A percentile compares a stretch with the other conserved stretches of the same genome.
These are phyloP conservation scores for Penicillium roqueforti DNA, from an alignment of 495 filamentous ascomycete genomes.

Conservation along the genomic window DNA sequence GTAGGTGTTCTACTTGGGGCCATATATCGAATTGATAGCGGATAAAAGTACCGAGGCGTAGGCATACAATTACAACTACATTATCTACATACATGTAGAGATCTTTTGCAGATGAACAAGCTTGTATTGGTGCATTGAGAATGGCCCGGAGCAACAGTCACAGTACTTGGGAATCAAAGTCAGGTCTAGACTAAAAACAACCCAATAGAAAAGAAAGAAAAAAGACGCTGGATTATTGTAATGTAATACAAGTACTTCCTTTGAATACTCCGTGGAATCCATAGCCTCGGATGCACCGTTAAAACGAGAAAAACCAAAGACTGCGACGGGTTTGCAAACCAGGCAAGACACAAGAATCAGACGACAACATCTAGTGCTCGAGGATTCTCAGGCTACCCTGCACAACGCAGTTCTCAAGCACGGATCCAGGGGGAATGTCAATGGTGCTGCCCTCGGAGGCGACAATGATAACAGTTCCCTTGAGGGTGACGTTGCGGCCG, in stretches of 20 bases:
- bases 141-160: constrained; percentile 10
- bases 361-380: constrained; percentile 63
- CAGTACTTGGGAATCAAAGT: constrained; percentile 16
- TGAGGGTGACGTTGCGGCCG: constrained; percentile 88
- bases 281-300: constrained; percentile 33
- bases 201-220: constrained; percentile 13
- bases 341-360: constrained; percentile 6
- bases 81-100: not conserved
- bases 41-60: not conserved
- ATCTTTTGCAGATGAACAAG: too few relatives aligned
- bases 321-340: not conserved
- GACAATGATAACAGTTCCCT: constrained; percentile 99
- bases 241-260: constrained; percentile 30
- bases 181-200: constrained; percentile 13
- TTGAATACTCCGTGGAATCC: constrained; percentile 32
- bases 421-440: constrained; percentile 91
- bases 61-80: not conserved
- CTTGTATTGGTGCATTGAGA: constrained; percentile 7
- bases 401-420: constrained; percentile 98
- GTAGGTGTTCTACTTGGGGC: not conserved
- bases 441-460: constrained; percentile 97
- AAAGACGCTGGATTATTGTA: constrained; percentile 33
- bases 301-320: constrained; percentile 12
- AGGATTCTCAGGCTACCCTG: constrained; percentile 94
- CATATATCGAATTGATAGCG: not conserved